phyloP scores from a whole-genome alignment of 306 rosid species.

The Ochetophila trinervis region DNA sequence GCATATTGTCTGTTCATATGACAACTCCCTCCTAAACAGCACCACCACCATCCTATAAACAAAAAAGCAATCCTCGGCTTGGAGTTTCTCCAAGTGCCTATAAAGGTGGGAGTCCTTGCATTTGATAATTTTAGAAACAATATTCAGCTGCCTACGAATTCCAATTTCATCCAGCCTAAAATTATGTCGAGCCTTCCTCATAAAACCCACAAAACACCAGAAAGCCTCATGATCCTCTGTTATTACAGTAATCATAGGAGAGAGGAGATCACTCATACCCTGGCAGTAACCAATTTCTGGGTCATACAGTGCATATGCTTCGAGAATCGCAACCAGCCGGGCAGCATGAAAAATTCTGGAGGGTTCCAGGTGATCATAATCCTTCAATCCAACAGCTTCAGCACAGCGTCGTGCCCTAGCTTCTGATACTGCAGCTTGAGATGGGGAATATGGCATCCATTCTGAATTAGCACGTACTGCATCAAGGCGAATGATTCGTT shows the following conservation, averaged over 20 bases:
- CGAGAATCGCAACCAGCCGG: constrained; percentile 89
- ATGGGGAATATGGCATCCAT: constrained; percentile 71
- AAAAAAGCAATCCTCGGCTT: constrained; percentile 98
- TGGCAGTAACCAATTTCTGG: constrained; percentile 99
- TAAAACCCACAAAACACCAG: constrained; percentile 99
- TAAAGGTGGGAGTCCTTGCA: constrained; percentile 83
- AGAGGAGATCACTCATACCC: constrained; percentile 98
- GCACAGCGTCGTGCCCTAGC: constrained; percentile 66
- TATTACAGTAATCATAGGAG: constrained; percentile 81
- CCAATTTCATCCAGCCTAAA: constrained; percentile 99
- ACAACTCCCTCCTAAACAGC: constrained; percentile 88
- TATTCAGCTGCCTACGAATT: constrained; percentile 81
- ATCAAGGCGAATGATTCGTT: constrained; percentile 93
- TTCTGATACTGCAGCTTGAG: constrained; percentile 63
- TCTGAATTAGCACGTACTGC: constrained; percentile 89
- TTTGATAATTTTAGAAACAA: constrained; percentile 80
- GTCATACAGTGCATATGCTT: constrained; percentile 93
- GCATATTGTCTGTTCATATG: constrained; percentile 93
- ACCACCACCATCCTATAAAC: constrained; percentile 99
- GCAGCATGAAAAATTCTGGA: constrained; percentile 85
- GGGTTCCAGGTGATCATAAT: constrained; percentile 84
- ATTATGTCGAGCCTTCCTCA: constrained; percentile 97
- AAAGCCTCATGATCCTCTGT: constrained; percentile 93
- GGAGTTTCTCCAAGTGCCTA: constrained; percentile 89
- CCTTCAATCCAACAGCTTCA: constrained; percentile 92